Percentiles rank a stretch among this genome's conserved stretches.
Conservation (phyloP, 139 green algal genomes). For the Spirogloea muscicola region DNA sequence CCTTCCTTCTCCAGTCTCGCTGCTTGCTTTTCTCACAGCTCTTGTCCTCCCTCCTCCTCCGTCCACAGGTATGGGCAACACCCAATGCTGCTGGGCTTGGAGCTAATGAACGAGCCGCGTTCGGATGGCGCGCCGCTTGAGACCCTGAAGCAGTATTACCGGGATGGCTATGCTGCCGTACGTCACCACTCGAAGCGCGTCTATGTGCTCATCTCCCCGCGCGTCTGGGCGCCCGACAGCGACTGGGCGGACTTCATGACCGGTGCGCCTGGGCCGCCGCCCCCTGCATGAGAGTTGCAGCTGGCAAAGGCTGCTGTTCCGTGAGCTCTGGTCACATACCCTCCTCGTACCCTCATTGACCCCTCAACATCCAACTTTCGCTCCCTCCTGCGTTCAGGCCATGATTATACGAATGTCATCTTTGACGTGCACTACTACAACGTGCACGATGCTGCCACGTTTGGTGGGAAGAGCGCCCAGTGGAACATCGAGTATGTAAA, state of each 20-base stretch:
- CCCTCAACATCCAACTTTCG: no score
- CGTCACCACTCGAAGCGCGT: neutral
- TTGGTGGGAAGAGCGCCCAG: slow-evolving; percentile 11
- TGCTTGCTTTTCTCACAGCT: neutral
- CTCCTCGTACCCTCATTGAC: no score
- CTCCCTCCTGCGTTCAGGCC: no score
- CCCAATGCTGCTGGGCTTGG: neutral
- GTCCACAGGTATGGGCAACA: slow-evolving; percentile 4
- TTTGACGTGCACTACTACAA: slow-evolving; percentile 36
- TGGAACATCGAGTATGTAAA: slow-evolving; percentile 24
- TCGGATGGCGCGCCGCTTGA: neutral
- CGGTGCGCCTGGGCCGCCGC: no score
- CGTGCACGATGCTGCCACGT: slow-evolving; percentile 14
- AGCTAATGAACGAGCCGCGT: slow-evolving; percentile 33
- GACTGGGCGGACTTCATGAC: slow-evolving; percentile 38
- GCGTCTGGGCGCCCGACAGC: slow-evolving; percentile 18
- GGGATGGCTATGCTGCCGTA: slow-evolving; percentile 5
- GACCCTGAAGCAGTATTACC: slow-evolving; percentile 3
- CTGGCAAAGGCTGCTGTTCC: no score
- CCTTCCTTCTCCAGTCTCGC: no score
- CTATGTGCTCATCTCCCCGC: slow-evolving; percentile 22
- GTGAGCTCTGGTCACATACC: no score
- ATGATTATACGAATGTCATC: slow-evolving; percentile 28
- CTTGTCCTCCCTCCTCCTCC: neutral
- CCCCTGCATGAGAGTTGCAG: no score